Base-by-base conservation (phyloP, 2,329 filamentous ascomycete genomes). In the Exserohilum rostratum region DNA sequence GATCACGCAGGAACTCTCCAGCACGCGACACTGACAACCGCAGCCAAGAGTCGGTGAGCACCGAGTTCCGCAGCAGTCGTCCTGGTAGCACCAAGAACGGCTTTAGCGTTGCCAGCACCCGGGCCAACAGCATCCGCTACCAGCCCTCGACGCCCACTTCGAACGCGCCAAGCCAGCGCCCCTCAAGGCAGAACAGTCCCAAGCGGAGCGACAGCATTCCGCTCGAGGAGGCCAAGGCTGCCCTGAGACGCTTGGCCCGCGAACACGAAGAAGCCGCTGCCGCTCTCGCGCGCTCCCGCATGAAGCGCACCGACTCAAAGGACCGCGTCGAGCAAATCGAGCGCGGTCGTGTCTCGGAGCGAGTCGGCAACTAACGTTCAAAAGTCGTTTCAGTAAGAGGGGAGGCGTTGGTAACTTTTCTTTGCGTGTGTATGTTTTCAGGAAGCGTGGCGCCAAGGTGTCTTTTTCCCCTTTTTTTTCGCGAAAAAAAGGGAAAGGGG, bases 1-100 rank as follows among this genome's bases (percentile, higher is more conserved):
- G 61, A 10, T 66, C 63, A 2, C 61, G 68, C 9, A 62, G 50
- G 15, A 63, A 61, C 25, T 71, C 68, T 3, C 59, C 61, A 29
- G 66, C 67, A 2, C 62, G 59, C 40, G 62, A 66, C 17, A 18
- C 29, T 43, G 62, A 58, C 45, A 46, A 57, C 27, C 59, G 50
- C 13, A 70, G 68, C 47, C 64, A 72, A 50, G 68, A 73, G n/a
- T 73, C 70, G 1, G 58, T 67, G 15, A 69, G 61, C 49, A 71
- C 67, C 0, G 60, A 64, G 50, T 71, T 62, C 40, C 66, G 61
- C 40, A 62, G 57, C 31, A 64, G 58, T 18, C 58, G 58, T 18
- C 58, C 66, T 4, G 63, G 60, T 9, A 71, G 66, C 46, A 67
- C 56, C 10, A 57, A 64, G 30, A 68, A 70, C 27, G 66, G 65